Evolutionary conservation across 2,329 filamentous ascomycete species (phyloP), one percentile per base, ranked within the genome.

Genomic region (Eutypella sp.): DNA sequence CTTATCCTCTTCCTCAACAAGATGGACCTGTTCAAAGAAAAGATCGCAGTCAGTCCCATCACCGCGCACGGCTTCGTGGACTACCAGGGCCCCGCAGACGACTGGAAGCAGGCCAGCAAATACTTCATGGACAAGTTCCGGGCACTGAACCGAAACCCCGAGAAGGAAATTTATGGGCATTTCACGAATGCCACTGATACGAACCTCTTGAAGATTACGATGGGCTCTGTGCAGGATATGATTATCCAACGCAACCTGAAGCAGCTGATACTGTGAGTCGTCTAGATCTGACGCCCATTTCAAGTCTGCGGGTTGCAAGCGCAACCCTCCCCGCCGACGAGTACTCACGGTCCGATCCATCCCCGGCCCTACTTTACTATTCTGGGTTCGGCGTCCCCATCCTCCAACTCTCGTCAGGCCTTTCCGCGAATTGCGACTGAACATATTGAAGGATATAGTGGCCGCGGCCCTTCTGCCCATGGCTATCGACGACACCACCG

Each of bases 1-100:
- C 83, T 91, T 48, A 91, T 92, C 54, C 78, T 92, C 42, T 92
- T 92, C 70, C 75, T 92, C 49, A 92, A 91, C 75, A 92, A 92
- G 72, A 90, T 91, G 71, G 87, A 92, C 66, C 73, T 91, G 11
- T 92, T 92, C 75, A 85, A 81, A 64, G 81, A 84, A 59, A 92
- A 92, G 71, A 74, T 92, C 29, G 67, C 75, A 3, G 72, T 77
- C 46, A 88, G 83, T 52, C 84, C 87, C 3, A 85, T 92, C 54
- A 81, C 79, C 47, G 79, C 82, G 45, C 83, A 89, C 60, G 81
- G 81, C 48, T 91, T 91, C 68, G 85, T 85, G 36, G 87, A 92
- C 61, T 92, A 89, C 70, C 78, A 80, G 51, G 87, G 87, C 24
- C 80, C 84, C 9, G 69, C 81, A 29, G 79, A 81, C 53, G 85